Evolutionary conservation across 169 alveolate species (phyloP).

Genomic region (Cryptosporidium felis): DNA sequence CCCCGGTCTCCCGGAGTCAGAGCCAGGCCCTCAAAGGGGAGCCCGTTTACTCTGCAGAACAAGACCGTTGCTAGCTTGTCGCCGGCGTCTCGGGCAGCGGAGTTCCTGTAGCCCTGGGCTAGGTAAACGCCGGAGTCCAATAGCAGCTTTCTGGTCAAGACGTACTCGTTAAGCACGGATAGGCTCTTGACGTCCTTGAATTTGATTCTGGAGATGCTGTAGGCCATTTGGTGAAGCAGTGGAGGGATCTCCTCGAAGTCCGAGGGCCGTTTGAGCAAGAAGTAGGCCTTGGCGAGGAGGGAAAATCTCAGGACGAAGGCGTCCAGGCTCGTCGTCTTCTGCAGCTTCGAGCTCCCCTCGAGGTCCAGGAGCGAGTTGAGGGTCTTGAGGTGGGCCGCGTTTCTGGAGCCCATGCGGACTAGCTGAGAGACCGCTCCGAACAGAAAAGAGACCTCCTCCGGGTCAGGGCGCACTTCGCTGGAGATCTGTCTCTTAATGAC

Average conservation of each 20-base stretch:
- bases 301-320: conserved; percentile 22
- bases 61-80: neutral
- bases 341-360: neutral
- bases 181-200: conserved; percentile 3
- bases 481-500: neutral
- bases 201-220: conserved; percentile 7
- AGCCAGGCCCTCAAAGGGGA: neutral
- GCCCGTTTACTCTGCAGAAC: conserved; percentile 34
- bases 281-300: conserved; percentile 23
- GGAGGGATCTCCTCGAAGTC: conserved; percentile 34
- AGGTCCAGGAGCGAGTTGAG: neutral
- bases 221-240: conserved; percentile 26
- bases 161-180: conserved; percentile 3
- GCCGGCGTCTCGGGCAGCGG: neutral
- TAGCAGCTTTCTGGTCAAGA: conserved; percentile 16
- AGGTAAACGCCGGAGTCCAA: conserved; percentile 13
- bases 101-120: conserved; percentile 12
- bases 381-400: neutral
- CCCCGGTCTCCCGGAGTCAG: neutral
- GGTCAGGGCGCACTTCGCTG: neutral
- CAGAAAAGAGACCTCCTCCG: conserved; percentile 7
- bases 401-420: conserved; percentile 1
- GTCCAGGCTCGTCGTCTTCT: neutral
- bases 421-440: conserved; percentile 45
- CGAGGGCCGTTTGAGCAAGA: conserved; percentile 16